Evolutionary conservation across 495 filamentous ascomycete species (phyloP), one percentile per base, ranked within the genome.

Genomic region (Aspergillus bertholletiae): DNA sequence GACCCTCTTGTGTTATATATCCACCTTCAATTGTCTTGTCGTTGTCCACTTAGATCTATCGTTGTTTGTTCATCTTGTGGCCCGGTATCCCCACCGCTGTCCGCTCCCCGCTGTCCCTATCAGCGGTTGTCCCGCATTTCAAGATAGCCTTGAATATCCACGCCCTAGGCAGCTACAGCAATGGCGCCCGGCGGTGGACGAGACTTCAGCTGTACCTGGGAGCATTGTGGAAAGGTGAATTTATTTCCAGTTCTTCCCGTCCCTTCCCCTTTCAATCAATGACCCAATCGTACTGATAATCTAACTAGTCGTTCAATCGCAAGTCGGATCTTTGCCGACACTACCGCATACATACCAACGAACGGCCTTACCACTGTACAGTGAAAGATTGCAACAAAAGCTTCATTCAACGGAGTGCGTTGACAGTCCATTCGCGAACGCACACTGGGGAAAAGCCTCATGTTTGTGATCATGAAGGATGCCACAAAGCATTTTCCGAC

Each of bases 361-460:
- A 94, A 64, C 78, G 90, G 47, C 90, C 90, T 27, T 94, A 91
- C 63, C 76, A 81, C 45, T 94, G 90, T 71, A 79, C 72, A 23
- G 77, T 80, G 13, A 76, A 77, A 26, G 84, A 81, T 21, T 96
- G 90, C 71, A 85, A 84, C 27, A 95, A 96, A 74, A 89, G 87
- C 65, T 96, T 96, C 73, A 94, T 95, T 63, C 90, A 96, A 61
- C 79, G 90, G 56, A 93, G 89, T 73, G 90, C 90, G 35, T 72
- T 95, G 64, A 93, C 88, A 0, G 90, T 94, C 20, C 90, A 96
- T 66, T 88, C 85, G 43, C 84, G 90, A 48, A 93, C 89, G 21
- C 90, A 96, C 63, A 96, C 89, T 3, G 89, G 90, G 46, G 90
- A 95, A 69, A 96, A 96, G 68, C 90, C 90, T 43, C 90, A 96